A percentile compares a stretch with the other conserved stretches of the same genome.
These are phyloP conservation scores for Cryptococcus maquisensis DNA, from an alignment of 1,284 basidiomycete species.

Conservation along the genomic window DNA sequence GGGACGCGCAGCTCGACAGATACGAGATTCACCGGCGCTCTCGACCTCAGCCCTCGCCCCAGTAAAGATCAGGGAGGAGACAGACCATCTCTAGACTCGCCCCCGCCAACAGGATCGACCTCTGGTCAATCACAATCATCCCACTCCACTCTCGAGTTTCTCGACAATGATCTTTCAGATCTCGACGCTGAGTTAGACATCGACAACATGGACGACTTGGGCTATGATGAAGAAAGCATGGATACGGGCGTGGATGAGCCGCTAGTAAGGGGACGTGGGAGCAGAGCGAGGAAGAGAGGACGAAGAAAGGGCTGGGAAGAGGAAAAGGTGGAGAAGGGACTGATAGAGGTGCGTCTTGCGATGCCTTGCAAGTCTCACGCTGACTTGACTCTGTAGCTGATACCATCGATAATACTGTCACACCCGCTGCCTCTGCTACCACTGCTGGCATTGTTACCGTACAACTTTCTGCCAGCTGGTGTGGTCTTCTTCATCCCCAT, in stretches of 20 bases:
- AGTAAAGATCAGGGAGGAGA: too few species aligned
- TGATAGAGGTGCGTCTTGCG: conserved; percentile 26
- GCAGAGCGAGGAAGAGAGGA: conserved; percentile 11
- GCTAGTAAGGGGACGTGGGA: conserved; percentile 11
- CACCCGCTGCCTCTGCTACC: conserved; percentile 47
- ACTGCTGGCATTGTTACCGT: conserved; percentile 39
- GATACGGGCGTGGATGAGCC: conserved; percentile 19
- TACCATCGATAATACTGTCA: conserved; percentile 43
- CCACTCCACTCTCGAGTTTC: background rate
- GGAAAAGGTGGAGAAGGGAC: conserved; percentile 19
- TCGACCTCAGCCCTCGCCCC: too few species aligned
- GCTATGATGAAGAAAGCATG: conserved; percentile 22
- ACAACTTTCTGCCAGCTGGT: conserved; percentile 47
- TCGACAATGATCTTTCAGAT: conserved; percentile 11
- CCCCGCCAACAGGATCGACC: background rate
- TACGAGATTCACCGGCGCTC: too few species aligned
- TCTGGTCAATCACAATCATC: background rate
- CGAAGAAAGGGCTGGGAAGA: conserved; percentile 18
- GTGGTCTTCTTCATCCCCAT: conserved; percentile 47
- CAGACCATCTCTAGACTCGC: background rate
- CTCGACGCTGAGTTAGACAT: conserved; percentile 7
- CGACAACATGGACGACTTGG: conserved; percentile 10
- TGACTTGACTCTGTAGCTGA: conserved; percentile 27
- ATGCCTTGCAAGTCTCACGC: background rate
- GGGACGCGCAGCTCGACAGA: too few species aligned